Base-by-base conservation (phyloP, 495 filamentous ascomycete genomes). In the Extremus antarcticus region DNA sequence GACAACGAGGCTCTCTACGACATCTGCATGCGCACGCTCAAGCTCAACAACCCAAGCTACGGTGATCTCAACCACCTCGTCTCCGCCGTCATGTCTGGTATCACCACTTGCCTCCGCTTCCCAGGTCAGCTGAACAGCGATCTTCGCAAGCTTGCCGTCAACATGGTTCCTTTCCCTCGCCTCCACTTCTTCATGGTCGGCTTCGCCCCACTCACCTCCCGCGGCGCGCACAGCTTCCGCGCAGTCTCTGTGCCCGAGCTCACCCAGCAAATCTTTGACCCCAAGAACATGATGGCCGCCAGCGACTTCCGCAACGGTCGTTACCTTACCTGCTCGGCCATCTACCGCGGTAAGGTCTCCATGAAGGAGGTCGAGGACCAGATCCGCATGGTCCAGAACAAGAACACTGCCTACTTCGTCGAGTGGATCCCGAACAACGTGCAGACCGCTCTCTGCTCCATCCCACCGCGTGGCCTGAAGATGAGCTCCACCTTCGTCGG, bases 351-450 rank as follows among this genome's bases (percentile, higher is more conserved):
- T 71, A 94, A 95, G 78, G 87, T 99, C 73, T 94, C 90, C 69
- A 97, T 97, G 94, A 99, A 97, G 83, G 94, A 99, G 78, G 94
- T 99, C 56, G 92, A 99, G 80, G 92, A 99, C 73, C 92, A 99
- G 79, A 96, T 99, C 88, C 90, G 90, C 75, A 96, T 95, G 73
- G 89, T 99, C 59, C 92, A 99, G 83, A 97, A 90, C 85, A 96
- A 96, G 87, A 99, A 99, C 82, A 82, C 88, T 62, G 90, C 89
- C 62, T 99, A 99, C 84, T 99, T 99, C 74, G 92, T 99, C 66
- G 92, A 99, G 82, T 99, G 92, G 92, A 99, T 99, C 65, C 92
- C 92, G 75, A 99, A 99, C 85, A 99, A 99, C 78, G 90, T 99
- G 66, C 94, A 97, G 81, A 97, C 94, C 66, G 94, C 92, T 63